These are phyloP conservation scores for Aphanomyces invadans DNA, from an alignment of 352 stramenopile genomes.

Conservation along the genomic window DNA sequence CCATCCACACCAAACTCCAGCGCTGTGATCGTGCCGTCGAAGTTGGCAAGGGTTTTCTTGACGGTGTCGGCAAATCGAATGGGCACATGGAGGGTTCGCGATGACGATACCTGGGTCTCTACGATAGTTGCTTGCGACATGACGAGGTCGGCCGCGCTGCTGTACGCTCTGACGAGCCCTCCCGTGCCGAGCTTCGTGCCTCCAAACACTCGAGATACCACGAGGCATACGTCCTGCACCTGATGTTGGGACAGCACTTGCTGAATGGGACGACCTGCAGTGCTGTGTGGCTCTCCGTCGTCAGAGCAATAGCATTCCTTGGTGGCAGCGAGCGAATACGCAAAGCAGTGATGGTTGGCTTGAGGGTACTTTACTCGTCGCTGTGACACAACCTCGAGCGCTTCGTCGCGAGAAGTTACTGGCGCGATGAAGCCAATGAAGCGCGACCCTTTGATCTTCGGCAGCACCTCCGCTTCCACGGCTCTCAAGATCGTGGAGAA, in stretches of 20 bases:
- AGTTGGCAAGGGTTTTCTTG: slow-evolving; percentile 14
- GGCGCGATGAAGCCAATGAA: slow-evolving; percentile 68
- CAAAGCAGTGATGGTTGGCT: slow-evolving; percentile 70
- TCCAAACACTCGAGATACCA: slow-evolving; percentile 69
- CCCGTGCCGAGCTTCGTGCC: slow-evolving; percentile 63
- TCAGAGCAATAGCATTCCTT: slow-evolving; percentile 51
- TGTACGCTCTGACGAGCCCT: slow-evolving; percentile 65
- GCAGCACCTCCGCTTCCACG: slow-evolving; percentile 58
- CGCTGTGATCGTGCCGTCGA: neutral
- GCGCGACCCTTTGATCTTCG: slow-evolving; percentile 72
- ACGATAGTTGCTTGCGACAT: slow-evolving; percentile 48
- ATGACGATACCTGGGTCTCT: slow-evolving; percentile 24
- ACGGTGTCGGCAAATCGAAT: slow-evolving; percentile 1
- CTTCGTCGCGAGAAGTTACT: slow-evolving; percentile 33
- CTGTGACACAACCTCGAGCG: slow-evolving; percentile 40
- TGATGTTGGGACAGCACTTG: slow-evolving; percentile 44
- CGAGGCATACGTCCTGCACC: slow-evolving; percentile 61
- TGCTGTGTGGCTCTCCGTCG: slow-evolving; percentile 68
- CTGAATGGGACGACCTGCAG: slow-evolving; percentile 59
- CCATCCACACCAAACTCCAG: neutral
- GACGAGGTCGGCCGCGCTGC: slow-evolving; percentile 44
- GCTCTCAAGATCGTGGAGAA: slow-evolving; percentile 37
- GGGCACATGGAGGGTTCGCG: neutral
- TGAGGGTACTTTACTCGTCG: slow-evolving; percentile 42
- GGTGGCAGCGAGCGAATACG: slow-evolving; percentile 46